Conservation (phyloP, 2,329 filamentous ascomycete species). For the Chaetomium sp. region DNA sequence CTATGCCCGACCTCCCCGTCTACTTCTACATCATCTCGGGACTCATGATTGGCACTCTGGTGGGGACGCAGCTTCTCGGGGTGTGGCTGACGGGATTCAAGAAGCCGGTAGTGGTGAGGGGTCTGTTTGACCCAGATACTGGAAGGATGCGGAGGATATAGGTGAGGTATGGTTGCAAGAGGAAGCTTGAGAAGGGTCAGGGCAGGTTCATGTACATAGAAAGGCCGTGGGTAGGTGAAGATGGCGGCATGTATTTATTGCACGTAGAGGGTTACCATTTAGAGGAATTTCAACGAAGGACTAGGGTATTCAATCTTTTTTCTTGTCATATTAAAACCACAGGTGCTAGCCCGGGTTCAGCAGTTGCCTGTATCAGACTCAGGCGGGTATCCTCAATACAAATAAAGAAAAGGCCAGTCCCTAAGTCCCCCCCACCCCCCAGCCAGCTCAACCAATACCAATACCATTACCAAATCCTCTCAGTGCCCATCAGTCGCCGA, state of each 20-base stretch:
- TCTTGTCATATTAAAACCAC: not conserved
- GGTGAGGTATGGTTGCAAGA: not conserved
- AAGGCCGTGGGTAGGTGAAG: not conserved
- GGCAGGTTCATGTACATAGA: not conserved
- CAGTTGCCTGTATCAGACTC: no score
- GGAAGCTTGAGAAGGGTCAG: not conserved
- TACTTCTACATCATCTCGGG: slow-evolving; percentile 22
- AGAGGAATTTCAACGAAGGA: not conserved
- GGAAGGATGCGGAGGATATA: not conserved
- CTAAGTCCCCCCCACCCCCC: no score
- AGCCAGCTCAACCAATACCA: no score
- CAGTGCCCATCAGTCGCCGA: not conserved
- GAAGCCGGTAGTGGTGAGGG: slow-evolving; percentile 4
- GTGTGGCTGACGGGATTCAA: slow-evolving; percentile 23
- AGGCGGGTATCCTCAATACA: no score
- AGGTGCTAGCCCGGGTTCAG: not conserved
- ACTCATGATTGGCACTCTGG: slow-evolving; percentile 11
- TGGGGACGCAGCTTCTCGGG: slow-evolving; percentile 14
- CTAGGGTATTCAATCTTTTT: not conserved
- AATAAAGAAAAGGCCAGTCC: no score
- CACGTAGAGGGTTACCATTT: not conserved
- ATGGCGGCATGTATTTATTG: not conserved
- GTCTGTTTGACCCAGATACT: not conserved
- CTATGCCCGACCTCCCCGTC: slow-evolving; percentile 14
- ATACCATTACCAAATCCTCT: not conserved